Conservation (phyloP, 1,284 basidiomycete genomes). For the Fomitopsis schrenkii region DNA sequence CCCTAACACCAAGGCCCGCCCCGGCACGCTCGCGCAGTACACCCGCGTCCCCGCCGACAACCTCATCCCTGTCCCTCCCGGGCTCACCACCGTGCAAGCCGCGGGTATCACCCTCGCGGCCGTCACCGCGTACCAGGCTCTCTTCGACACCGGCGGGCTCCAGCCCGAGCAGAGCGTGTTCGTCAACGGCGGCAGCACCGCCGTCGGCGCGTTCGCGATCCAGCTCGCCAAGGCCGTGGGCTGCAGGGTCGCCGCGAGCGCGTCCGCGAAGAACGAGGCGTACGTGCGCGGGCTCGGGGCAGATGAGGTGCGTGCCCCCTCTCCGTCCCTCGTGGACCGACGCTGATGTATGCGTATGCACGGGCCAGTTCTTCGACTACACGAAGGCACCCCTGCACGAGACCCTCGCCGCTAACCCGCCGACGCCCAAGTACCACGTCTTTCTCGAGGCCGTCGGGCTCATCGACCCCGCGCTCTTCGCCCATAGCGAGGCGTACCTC, state of each 20-base stretch:
- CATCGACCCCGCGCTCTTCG: slow-evolving; percentile 19
- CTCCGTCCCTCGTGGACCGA: neutral
- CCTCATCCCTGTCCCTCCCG: slow-evolving; percentile 12
- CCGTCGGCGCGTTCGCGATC: slow-evolving; percentile 20
- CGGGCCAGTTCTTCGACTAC: slow-evolving; percentile 52
- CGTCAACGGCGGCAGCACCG: slow-evolving; percentile 23
- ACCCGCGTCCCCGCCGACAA: slow-evolving; percentile 9
- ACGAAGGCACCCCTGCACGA: slow-evolving; percentile 7
- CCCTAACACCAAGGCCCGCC: neutral
- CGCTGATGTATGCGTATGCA: slow-evolving; percentile 7
- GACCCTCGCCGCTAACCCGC: slow-evolving; percentile 23
- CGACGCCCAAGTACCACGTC: slow-evolving; percentile 37
- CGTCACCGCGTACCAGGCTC: slow-evolving; percentile 18
- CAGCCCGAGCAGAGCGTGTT: slow-evolving; percentile 20
- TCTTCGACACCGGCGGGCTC: slow-evolving; percentile 12
- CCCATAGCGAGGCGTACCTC: slow-evolving; percentile 19
- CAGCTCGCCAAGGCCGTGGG: slow-evolving; percentile 26
- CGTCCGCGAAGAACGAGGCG: slow-evolving; percentile 25
- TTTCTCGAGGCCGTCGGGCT: slow-evolving; percentile 39
- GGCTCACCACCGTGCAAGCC: slow-evolving; percentile 14
- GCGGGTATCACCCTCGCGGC: slow-evolving; percentile 14
- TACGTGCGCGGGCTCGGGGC: slow-evolving; percentile 23
- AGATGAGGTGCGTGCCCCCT: slow-evolving; percentile 17
- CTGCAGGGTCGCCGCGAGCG: slow-evolving; percentile 21
- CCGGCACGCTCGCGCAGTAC: slow-evolving; percentile 21